These are phyloP conservation scores for Neurospora sp. DNA, from an alignment of 2,329 filamentous ascomycete genomes.

Conservation along the genomic window DNA sequence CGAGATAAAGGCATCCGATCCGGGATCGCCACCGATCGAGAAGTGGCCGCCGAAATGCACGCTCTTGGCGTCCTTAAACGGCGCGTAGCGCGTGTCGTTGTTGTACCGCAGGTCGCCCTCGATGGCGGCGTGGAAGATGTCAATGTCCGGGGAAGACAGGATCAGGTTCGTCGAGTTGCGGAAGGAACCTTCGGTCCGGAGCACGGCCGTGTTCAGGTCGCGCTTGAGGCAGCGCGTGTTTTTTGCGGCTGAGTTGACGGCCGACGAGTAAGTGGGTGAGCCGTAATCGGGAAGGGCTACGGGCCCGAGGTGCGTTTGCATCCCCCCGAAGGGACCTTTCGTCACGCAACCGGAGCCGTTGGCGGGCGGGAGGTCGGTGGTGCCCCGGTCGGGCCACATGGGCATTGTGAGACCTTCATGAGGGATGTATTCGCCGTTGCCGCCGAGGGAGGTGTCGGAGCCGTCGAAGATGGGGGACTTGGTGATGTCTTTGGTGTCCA, in stretches of 20 bases:
- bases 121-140: conserved; percentile 30
- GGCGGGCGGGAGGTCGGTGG: conserved; percentile 30
- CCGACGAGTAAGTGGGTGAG: conserved; percentile 11
- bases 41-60: conserved; percentile 28
- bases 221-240: conserved; percentile 33
- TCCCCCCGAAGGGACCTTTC: conserved; percentile 34
- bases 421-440: conserved; percentile 30
- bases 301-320: conserved; percentile 30
- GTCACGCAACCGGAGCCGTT: conserved; percentile 43
- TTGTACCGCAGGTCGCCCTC: conserved; percentile 23
- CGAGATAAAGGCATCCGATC: conserved; percentile 12
- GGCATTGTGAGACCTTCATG: neutral
- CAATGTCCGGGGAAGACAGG: conserved; percentile 24
- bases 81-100: conserved; percentile 14
- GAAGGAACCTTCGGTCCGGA: conserved; percentile 19
- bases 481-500: conserved; percentile 25
- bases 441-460: conserved; percentile 31
- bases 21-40: conserved; percentile 20
- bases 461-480: conserved; percentile 36
- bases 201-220: conserved; percentile 27
- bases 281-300: conserved; percentile 17
- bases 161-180: conserved; percentile 28
- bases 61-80: conserved; percentile 18
- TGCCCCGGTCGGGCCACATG: neutral
- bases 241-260: conserved; percentile 22